Conservation (phyloP, 805 yeast genomes). For the Wickerhamiella azymoides region DNA sequence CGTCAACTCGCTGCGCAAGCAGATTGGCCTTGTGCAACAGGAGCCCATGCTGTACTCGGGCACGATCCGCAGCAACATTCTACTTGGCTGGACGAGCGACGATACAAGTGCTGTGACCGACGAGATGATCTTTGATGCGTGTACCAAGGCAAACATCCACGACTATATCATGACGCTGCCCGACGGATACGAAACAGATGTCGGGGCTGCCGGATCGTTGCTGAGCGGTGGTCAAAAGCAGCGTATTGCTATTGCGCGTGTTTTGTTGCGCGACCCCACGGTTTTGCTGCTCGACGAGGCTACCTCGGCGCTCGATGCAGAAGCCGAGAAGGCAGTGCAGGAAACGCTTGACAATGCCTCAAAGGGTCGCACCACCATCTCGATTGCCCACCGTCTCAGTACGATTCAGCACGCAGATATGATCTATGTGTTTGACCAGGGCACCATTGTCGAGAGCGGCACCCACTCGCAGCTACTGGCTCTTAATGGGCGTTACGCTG, state of each 20-base stretch:
- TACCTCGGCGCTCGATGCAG: constrained; percentile 50
- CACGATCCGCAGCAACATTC: constrained; percentile 39
- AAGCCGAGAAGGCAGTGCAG: constrained; percentile 68
- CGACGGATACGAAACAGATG: constrained; percentile 44
- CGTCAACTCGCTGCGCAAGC: constrained; percentile 35
- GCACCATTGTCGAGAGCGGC: constrained; percentile 49
- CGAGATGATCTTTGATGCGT: constrained; percentile 33
- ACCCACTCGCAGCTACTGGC: constrained; percentile 35
- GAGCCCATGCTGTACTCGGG: constrained; percentile 48
- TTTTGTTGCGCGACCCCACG: constrained; percentile 51
- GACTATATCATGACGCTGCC: constrained; percentile 44
- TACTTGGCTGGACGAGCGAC: constrained; percentile 31
- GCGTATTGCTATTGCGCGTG: constrained; percentile 63
- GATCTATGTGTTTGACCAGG: constrained; percentile 48
- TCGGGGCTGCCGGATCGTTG: constrained; percentile 43
- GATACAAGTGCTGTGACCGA: constrained; percentile 25
- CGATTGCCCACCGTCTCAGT: constrained; percentile 73
- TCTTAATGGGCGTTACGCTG: constrained; percentile 27
- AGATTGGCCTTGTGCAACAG: constrained; percentile 48
- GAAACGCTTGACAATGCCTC: constrained; percentile 55
- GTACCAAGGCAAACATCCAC: constrained; percentile 41
- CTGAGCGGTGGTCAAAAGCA: constrained; percentile 70
- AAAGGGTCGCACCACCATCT: constrained; percentile 58
- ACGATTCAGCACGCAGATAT: constrained; percentile 51
- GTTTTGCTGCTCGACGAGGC: constrained; percentile 57